Conservation (phyloP, 2,329 filamentous ascomycete genomes). For the Stromatinia cepivora region DNA sequence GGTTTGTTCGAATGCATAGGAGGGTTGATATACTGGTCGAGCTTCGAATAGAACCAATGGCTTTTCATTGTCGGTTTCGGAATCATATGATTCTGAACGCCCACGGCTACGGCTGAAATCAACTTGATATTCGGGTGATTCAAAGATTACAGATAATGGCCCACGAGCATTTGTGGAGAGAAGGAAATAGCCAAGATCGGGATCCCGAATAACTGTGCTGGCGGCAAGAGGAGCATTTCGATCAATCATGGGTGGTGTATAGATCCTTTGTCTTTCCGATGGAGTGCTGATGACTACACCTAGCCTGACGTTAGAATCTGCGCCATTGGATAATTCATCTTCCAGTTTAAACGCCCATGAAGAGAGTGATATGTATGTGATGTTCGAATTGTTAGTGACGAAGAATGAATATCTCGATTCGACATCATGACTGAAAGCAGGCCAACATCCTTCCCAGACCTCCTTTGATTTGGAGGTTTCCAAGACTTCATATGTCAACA, state of each 20-base stretch:
- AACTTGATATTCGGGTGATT: slow-evolving; percentile 55
- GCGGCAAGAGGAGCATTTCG: slow-evolving; percentile 52
- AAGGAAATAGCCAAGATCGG: slow-evolving; percentile 64
- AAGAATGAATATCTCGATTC: slow-evolving; percentile 64
- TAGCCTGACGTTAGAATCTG: slow-evolving; percentile 44
- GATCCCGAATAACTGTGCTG: slow-evolving; percentile 55
- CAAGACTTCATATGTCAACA: slow-evolving; percentile 63
- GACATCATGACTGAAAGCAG: slow-evolving; percentile 61
- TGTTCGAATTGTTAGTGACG: slow-evolving; percentile 60
- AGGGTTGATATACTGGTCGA: slow-evolving; percentile 66
- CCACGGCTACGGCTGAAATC: slow-evolving; percentile 47
- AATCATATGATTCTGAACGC: slow-evolving; percentile 48
- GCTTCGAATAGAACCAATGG: slow-evolving; percentile 58
- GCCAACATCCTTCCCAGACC: slow-evolving; percentile 59
- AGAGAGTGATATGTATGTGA: slow-evolving; percentile 59
- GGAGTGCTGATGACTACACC: slow-evolving; percentile 2
- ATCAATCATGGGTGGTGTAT: slow-evolving; percentile 52
- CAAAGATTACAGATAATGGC: slow-evolving; percentile 60
- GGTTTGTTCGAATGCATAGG: slow-evolving; percentile 58
- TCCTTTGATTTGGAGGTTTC: slow-evolving; percentile 59
- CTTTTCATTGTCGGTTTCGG: slow-evolving; percentile 44
- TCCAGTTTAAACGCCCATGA: slow-evolving; percentile 66
- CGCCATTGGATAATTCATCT: slow-evolving; percentile 58
- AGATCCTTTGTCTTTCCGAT: slow-evolving; percentile 53
- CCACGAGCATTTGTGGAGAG: slow-evolving; percentile 60